Evolutionary conservation across 352 stramenopile species (phyloP).

Genomic region (Thalassiosira exigua): DNA sequence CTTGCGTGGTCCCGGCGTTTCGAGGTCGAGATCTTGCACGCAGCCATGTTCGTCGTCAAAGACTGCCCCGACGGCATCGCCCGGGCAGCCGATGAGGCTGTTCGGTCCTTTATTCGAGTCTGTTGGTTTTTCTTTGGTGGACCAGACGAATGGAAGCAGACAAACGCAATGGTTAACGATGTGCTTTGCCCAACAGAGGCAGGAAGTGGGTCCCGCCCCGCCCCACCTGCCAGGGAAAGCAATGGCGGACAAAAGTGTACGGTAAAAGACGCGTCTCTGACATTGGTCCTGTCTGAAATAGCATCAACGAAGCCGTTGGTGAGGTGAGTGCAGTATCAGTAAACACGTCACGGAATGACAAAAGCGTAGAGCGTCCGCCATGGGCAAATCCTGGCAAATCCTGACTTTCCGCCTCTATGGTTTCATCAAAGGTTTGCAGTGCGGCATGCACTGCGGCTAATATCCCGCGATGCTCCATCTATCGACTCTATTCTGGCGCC

Average conservation of each 20-base stretch:
- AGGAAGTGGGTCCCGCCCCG: not conserved
- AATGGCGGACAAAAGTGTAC: not conserved
- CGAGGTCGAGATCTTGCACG: constrained; percentile 79
- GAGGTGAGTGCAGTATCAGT: constrained; percentile 60
- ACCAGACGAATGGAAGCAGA: constrained; percentile 42
- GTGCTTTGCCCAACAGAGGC: constrained; percentile 41
- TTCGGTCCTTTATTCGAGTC: constrained; percentile 72
- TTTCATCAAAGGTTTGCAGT: constrained; percentile 54
- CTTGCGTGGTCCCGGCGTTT: constrained; percentile 63
- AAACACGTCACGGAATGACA: too few species aligned
- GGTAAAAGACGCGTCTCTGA: constrained; percentile 63
- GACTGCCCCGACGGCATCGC: constrained; percentile 72
- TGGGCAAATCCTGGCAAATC: too few species aligned
- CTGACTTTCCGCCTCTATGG: too few species aligned
- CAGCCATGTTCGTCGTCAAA: constrained; percentile 79
- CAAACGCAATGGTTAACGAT: constrained; percentile 55
- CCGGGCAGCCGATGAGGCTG: constrained; percentile 54
- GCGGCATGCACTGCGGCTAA: constrained; percentile 49
- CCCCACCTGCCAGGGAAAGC: not conserved
- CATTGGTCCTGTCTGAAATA: constrained; percentile 76
- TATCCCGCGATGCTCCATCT: constrained; percentile 40
- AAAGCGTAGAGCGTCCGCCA: too few species aligned
- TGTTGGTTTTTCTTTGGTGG: constrained; percentile 69
- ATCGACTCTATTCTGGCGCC: constrained; percentile 57
- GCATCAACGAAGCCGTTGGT: constrained; percentile 76